A percentile compares a stretch with the other conserved stretches of the same genome.
Evolutionary conservation across 176 grass and related monocot genomes (phyloP).

Genomic region (Zizania latifolia): DNA sequence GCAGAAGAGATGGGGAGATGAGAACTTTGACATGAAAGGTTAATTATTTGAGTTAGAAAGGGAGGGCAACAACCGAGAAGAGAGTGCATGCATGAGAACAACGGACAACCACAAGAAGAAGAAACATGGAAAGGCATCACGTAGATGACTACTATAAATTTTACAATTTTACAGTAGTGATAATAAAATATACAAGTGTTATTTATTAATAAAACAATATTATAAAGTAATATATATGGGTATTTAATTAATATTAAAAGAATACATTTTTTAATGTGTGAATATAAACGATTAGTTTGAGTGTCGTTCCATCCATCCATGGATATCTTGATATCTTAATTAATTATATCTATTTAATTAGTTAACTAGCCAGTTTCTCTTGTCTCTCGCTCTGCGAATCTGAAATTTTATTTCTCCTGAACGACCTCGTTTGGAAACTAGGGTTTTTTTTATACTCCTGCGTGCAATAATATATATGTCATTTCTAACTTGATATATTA

Average conservation of each 20-base stretch:
- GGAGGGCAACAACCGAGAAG: not conserved
- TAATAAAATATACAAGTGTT: no score
- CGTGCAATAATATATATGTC: not conserved
- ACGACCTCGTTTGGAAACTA: not conserved
- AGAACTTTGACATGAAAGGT: slow-evolving; percentile 10
- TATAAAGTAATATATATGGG: no score
- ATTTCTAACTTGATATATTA: not conserved
- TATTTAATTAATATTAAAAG: no score
- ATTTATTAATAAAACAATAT: no score
- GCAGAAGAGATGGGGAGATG: no score
- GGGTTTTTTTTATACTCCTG: not conserved
- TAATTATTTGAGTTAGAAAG: slow-evolving; percentile 16
- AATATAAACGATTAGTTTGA: no score
- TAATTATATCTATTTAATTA: not conserved
- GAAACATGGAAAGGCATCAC: not conserved
- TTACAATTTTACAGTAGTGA: no score
- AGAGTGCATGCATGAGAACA: not conserved
- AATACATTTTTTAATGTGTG: no score
- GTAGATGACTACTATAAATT: no score
- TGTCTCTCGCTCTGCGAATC: not conserved
- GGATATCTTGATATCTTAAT: not conserved
- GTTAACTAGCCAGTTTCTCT: not conserved
- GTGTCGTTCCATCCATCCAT: no score
- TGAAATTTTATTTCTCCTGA: not conserved
- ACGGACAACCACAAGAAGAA: not conserved